A percentile compares a stretch with the other conserved stretches of the same genome.
These are phyloP conservation scores for Miscanthus lutarioriparius DNA, from an alignment of 176 grass and related monocot genomes.

Conservation along the genomic window DNA sequence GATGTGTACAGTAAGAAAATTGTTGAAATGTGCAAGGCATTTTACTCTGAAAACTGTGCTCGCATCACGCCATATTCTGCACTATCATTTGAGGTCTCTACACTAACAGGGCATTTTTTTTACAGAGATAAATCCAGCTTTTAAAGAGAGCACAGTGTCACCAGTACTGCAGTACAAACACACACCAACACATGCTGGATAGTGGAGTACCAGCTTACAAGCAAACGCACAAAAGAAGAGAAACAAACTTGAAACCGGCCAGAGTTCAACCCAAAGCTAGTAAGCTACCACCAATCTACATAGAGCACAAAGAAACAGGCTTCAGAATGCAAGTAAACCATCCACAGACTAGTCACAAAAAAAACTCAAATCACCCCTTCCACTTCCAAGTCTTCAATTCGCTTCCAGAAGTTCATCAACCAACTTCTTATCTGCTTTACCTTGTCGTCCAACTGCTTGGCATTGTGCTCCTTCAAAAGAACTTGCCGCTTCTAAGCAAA, in stretches of 20 bases:
- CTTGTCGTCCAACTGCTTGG: background rate
- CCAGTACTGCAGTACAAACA: background rate
- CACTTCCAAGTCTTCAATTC: background rate
- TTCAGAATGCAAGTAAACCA: background rate
- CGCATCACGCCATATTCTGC: background rate
- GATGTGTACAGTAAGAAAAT: slow-evolving; percentile 43
- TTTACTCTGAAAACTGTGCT: background rate
- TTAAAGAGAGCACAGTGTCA: background rate
- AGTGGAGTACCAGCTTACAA: background rate
- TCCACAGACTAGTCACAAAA: no score
- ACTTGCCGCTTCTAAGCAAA: no score
- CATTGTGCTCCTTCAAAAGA: background rate
- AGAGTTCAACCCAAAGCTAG: background rate
- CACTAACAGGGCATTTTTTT: background rate
- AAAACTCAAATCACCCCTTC: no score
- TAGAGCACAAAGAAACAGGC: background rate
- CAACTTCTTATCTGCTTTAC: no score
- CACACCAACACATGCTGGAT: background rate
- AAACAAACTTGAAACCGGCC: background rate
- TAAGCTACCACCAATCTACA: background rate
- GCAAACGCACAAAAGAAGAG: background rate
- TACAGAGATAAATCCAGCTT: background rate
- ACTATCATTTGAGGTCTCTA: background rate
- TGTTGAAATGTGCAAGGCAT: slow-evolving; percentile 26
- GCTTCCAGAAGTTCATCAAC: background rate